Base-by-base conservation (phyloP, 176 grass and related monocot genomes). In the Otatea glauca region DNA sequence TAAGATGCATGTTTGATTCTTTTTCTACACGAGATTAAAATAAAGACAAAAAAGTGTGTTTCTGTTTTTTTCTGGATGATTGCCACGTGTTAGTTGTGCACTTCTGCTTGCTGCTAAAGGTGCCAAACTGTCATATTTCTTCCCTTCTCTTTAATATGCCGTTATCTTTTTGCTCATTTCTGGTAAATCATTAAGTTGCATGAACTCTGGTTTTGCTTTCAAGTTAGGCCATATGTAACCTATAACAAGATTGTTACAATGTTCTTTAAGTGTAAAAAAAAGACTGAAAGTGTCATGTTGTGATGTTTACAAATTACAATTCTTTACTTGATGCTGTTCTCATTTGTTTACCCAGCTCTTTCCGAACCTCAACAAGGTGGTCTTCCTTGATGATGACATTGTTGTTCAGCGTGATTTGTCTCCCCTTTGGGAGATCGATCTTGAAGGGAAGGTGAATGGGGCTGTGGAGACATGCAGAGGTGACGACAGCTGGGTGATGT, bases 331-430 rank as follows among this genome's bases (percentile, higher is more conserved):
- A 89, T 65, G 27, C 21, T 53, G 7, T 85, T 88, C 24, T 58
- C 75, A 75, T 88, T 74, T 80, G 61, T 86, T 86, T 54, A 82
- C 79, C 55, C 89, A 97, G 94, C 91, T 97, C 51, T 97, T 94
- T 84, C 94, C 92, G 21, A 92, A 90, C 82, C 90, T 97, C 83
- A 89, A 94, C 79, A 97, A 97, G 85, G 94, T 97, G 64, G 85
- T 97, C 62, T 97, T 97, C 81, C 94, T 97, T 70, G 94, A 97
- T 88, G 94, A 97, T 84, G 94, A 97, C 45, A 83, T 97, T 80
- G 92, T 97, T 56, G 78, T 97, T 81, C 94, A 97, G 76, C 89
- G 66, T 77, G 94, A 97, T 76, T 90, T 97, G 59, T 97, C 94
- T 61, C 92, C 87, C 80, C 81, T 97, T 47, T 97, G 89, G 91